These are phyloP conservation scores for apple (Malus domestica) DNA, from an alignment of 306 rosid genomes.

Conservation along the genomic window DNA sequence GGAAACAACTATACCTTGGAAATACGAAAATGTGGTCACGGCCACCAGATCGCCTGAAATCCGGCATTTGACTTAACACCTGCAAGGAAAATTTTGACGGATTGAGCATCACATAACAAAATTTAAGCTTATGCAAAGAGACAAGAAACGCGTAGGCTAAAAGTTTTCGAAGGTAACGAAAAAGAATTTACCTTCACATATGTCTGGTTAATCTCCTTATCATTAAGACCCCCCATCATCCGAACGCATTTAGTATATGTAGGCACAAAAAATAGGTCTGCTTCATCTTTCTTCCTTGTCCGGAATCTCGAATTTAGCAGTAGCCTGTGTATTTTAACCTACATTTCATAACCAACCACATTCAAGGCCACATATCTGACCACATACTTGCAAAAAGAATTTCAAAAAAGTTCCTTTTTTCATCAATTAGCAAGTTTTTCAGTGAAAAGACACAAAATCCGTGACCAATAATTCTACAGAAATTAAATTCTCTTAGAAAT, in stretches of 20 bases:
- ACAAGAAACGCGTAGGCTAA: not conserved
- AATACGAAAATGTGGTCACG: conserved; percentile 89
- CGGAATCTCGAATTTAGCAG: conserved; percentile 54
- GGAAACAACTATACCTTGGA: conserved; percentile 53
- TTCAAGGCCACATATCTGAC: not conserved
- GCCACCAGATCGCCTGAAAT: conserved; percentile 91
- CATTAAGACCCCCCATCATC: conserved; percentile 87
- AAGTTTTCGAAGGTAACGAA: not conserved
- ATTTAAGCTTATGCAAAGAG: not conserved
- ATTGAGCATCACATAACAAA: not conserved
- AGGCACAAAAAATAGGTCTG: conserved; percentile 89
- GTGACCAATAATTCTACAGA: not conserved
- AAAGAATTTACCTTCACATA: conserved; percentile 50
- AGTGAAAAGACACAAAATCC: not conserved
- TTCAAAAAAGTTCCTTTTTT: not conserved
- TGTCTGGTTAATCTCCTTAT: conserved; percentile 69
- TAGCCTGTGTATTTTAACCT: conserved; percentile 93
- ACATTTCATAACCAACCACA: conserved; percentile 1
- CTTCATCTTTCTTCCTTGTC: conserved; percentile 75
- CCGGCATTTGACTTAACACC: conserved; percentile 92
- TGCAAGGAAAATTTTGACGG: conserved; percentile 15
- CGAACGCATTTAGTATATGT: conserved; percentile 78
- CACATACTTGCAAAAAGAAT: not conserved
- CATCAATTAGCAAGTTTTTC: not conserved
- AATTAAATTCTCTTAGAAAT: not conserved